Conservation (phyloP, 768 basidiomycete species). For the Pisolithus marmoratus region DNA sequence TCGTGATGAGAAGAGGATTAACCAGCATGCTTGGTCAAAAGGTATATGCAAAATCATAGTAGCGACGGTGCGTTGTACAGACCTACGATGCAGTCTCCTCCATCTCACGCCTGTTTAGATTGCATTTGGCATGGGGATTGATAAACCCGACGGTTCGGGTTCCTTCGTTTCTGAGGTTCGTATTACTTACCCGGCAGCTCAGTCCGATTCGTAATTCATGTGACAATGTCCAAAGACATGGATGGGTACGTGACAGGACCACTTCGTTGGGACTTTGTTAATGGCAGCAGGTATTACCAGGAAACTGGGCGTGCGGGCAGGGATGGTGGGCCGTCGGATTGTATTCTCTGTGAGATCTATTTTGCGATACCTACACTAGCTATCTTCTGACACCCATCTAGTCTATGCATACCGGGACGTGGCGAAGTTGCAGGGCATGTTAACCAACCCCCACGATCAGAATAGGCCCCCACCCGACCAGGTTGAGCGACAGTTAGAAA, state of each 20-base stretch:
- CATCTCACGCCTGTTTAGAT: conserved; percentile 43
- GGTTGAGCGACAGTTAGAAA: conserved; percentile 60
- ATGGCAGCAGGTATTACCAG: conserved; percentile 67
- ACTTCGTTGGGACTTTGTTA: conserved; percentile 3
- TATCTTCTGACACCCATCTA: conserved; percentile 22
- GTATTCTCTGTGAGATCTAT: conserved; percentile 69
- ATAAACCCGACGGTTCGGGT: conserved; percentile 67
- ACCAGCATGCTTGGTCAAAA: conserved; percentile 69
- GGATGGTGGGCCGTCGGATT: conserved; percentile 79
- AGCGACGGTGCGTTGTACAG: conserved; percentile 63
- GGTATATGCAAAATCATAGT: conserved; percentile 78
- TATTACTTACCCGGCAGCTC: conserved; percentile 5
- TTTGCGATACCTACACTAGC: background rate
- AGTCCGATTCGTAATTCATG: conserved; percentile 94
- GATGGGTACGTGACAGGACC: conserved; percentile 54
- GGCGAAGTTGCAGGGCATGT: conserved; percentile 49
- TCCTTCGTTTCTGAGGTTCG: background rate
- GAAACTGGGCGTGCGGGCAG: conserved; percentile 97
- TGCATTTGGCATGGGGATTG: conserved; percentile 97
- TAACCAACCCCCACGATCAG: conserved; percentile 43
- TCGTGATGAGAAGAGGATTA: conserved; percentile 51
- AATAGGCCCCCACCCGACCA: conserved; percentile 43
- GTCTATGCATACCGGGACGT: conserved; percentile 66
- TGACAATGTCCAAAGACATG: conserved; percentile 73
- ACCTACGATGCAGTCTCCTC: background rate